Conservation (phyloP, 352 stramenopile genomes). For the Globisporangium nunn region DNA sequence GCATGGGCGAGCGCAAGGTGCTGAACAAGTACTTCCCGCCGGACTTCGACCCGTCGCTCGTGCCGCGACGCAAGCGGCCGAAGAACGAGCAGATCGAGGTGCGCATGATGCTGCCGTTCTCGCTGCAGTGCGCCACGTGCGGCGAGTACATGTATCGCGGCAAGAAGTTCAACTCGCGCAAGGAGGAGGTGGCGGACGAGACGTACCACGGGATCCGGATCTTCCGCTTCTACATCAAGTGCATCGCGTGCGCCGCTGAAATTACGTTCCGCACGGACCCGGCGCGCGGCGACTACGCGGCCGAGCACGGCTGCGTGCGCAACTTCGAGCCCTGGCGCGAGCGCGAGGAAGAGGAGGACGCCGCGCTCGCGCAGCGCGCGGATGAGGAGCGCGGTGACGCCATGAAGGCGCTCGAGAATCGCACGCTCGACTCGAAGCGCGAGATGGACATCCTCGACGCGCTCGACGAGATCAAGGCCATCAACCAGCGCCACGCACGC, state of each 20-base stretch:
- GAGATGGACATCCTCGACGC: constrained; percentile 99
- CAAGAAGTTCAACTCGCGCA: constrained; percentile 99
- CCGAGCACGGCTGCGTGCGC: constrained; percentile 93
- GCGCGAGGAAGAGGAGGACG: constrained; percentile 63
- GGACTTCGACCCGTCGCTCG: constrained; percentile 97
- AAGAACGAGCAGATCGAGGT: constrained; percentile 96
- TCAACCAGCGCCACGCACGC: constrained; percentile 93
- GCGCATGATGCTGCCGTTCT: constrained; percentile 99
- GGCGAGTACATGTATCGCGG: constrained; percentile 98
- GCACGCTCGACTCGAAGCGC: constrained; percentile 96
- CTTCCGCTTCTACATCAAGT: constrained; percentile 98
- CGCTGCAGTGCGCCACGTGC: constrained; percentile 95
- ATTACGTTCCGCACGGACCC: constrained; percentile 99
- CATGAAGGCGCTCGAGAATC: constrained; percentile 98
- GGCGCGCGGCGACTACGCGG: constrained; percentile 97
- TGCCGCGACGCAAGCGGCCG: constrained; percentile 90
- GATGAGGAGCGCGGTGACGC: constrained; percentile 94
- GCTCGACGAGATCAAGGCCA: constrained; percentile 97
- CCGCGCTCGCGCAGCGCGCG: constrained; percentile 59
- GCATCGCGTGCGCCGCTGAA: constrained; percentile 89
- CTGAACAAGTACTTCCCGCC: constrained; percentile 99
- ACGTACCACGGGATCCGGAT: constrained; percentile 96
- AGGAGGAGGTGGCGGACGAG: constrained; percentile 95
- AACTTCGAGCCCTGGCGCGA: constrained; percentile 98
- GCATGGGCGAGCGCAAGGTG: constrained; percentile 99